Base-by-base conservation (phyloP, 768 basidiomycete species). In the Suillus brevipes region DNA sequence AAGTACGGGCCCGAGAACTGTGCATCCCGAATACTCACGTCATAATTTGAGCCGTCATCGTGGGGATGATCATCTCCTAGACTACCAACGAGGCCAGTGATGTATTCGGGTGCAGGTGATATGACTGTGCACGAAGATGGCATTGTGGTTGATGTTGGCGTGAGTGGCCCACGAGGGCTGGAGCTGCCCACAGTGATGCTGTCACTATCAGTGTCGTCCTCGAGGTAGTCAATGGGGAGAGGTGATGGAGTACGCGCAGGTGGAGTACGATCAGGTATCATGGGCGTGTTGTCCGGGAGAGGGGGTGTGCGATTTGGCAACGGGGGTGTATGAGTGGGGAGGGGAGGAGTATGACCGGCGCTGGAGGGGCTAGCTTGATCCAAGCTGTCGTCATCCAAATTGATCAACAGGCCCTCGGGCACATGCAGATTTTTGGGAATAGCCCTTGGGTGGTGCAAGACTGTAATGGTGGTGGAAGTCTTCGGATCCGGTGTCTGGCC, bases 71-170 rank as follows among this genome's bases (percentile, higher is more conserved):
- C 68, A 23, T 82, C 81, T 25, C 83, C 82, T n/a, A 90, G 72
- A 25, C 81, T 80, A 31, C 88, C 82, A 18, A 87, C 81, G 28
- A 91, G 77, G 13, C 88, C 74, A 71, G 88, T 88, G 60, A 93
- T 78, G 70, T 91, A 89, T 20, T 89, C 87, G 64, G 83, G 74
- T 40, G 72, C 72, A 13, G 70, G 72, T 66, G 64, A 69, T 34
- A 72, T 74, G 6, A 79, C 77, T 37, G 74, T 76, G 61, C 70
- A 70, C 0, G 73, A 68, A 3, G 76, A 77, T 3, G 71, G 55
- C 53, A 68, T 73, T 3, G 58, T 70, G n/a, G 67, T 72, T 42
- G 68, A 69, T 18, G 76, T 77, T 9, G 75, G 75, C 28, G 75
- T 76, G 61, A 77, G 63, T 14, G 75, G 76, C 6, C 72, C 75